Conservation (phyloP, 352 stramenopile species). For the Globisporangium nagaii region DNA sequence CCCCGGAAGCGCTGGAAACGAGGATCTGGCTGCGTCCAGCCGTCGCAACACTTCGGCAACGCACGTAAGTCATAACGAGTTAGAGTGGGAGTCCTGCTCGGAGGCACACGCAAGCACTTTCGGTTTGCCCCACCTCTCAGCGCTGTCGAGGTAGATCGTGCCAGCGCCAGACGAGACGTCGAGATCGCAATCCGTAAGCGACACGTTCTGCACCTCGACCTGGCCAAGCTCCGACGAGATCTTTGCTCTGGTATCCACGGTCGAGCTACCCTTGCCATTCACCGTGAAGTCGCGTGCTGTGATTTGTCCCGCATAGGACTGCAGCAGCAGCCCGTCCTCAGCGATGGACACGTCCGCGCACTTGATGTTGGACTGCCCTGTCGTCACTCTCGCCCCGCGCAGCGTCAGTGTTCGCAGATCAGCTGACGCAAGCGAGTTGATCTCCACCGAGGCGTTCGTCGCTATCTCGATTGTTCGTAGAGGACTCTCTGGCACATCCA, state of each 20-base stretch:
- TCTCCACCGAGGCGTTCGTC: slow-evolving; percentile 48
- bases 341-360: slow-evolving; percentile 31
- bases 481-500: slow-evolving; percentile 26
- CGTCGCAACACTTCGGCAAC: slow-evolving; percentile 43
- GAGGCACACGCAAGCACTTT: no score
- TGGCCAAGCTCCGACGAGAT: slow-evolving; percentile 45
- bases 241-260: slow-evolving; percentile 19
- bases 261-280: slow-evolving; percentile 20
- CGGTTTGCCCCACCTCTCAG: slow-evolving; percentile 34
- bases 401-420: slow-evolving; percentile 18
- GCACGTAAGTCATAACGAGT: no score
- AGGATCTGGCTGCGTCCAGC: slow-evolving; percentile 45
- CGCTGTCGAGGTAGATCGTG: slow-evolving; percentile 26
- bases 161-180: slow-evolving; percentile 41
- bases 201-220: slow-evolving; percentile 35
- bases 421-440: slow-evolving; percentile 22
- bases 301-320: slow-evolving; percentile 47
- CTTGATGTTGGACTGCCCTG: slow-evolving; percentile 44
- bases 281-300: slow-evolving; percentile 34
- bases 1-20: slow-evolving; percentile 39
- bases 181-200: slow-evolving; percentile 51
- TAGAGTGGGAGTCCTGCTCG: no score
- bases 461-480: slow-evolving; percentile 24
- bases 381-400: slow-evolving; percentile 26
- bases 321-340: slow-evolving; percentile 24